These are phyloP conservation scores for Kwoniella heveanensis DNA, from an alignment of 768 basidiomycete genomes.

Conservation along the genomic window DNA sequence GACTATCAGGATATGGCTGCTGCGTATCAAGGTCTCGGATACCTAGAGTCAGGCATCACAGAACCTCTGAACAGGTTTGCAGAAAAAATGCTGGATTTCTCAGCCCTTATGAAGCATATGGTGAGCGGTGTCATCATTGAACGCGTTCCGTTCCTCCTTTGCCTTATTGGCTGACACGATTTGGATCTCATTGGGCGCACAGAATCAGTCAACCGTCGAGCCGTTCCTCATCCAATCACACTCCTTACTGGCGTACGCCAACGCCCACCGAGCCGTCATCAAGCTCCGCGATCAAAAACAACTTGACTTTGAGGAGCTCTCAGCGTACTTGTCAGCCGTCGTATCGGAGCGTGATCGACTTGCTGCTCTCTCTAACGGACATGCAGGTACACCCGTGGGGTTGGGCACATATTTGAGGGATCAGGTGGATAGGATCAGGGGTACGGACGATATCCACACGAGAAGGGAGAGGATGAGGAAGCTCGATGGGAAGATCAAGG, in stretches of 20 bases:
- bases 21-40: conserved; percentile 93
- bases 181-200: conserved; percentile 4
- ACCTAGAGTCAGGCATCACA: conserved; percentile 96
- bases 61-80: conserved; percentile 97
- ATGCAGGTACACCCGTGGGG: conserved; percentile 72
- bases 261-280: conserved; percentile 88
- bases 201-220: conserved; percentile 89
- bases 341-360: conserved; percentile 90
- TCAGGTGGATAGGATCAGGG: conserved; percentile 84
- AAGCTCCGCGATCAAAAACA: conserved; percentile 98
- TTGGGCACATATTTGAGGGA: conserved; percentile 88
- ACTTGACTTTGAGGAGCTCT: conserved; percentile 95
- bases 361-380: conserved; percentile 84
- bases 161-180: conserved; percentile 1
- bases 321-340: conserved; percentile 90
- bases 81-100: conserved; percentile 92
- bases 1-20: conserved; percentile 98
- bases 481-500: conserved; percentile 90
- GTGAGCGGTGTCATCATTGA: conserved; percentile 56
- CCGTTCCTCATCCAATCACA: conserved; percentile 88
- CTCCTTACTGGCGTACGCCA: conserved; percentile 88
- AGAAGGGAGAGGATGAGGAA: conserved; percentile 92
- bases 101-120: conserved; percentile 79
- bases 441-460: conserved; percentile 88
- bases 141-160: neutral